Base-by-base conservation (phyloP, 345 rosid genomes). In the Brassica rapa region DNA sequence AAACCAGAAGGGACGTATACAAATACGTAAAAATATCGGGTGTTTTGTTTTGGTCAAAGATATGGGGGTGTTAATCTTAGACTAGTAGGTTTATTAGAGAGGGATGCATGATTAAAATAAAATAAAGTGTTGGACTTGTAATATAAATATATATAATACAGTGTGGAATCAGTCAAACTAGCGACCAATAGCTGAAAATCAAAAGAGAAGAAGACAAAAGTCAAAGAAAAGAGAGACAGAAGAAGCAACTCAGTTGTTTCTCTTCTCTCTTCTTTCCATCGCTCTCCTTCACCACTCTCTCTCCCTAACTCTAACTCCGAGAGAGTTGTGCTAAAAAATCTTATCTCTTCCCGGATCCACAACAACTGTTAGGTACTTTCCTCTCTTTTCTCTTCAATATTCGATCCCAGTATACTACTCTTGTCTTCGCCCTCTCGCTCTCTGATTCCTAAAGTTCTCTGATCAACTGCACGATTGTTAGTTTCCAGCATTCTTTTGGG, bases 181-280 rank as follows among this genome's bases (percentile, higher is more conserved):
- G 33, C 8, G 16, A 6, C 72, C 7, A 78, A 41, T 23, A 16
- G 62, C 19, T 19, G 19, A 19, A 19, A 68, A 46, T 46, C 55
- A 46, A 51, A 51, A 51, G 56, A 51, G 56, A 51, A 66, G 70
- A 51, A n/a, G 56, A 51, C 53, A 46, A 51, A 46, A 51, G 56
- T 51, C 56, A 51, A 51, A n/a, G 8, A 51, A 51, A 51, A 51
- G 21, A n/a, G 21, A 51, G 21, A 51, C 71, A 35, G 79, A 60
- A 60, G 70, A 66, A 72, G 72, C 64, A 60, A 73, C 82, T 74
- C 67, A 35, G 79, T 33, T 61, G 78, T 80, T 73, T 80, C 78
- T 35, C 63, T 39, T 61, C 69, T 56, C 78, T 23, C 14, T 59
- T 23, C n/a, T 1, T 27, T 24, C 64, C 27, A 11, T 35, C 75